A percentile compares a stretch with the other conserved stretches of the same genome.
These are phyloP conservation scores for Dryadomyces quercus-mongolicae DNA, from an alignment of 2,329 filamentous ascomycete species.

Conservation along the genomic window DNA sequence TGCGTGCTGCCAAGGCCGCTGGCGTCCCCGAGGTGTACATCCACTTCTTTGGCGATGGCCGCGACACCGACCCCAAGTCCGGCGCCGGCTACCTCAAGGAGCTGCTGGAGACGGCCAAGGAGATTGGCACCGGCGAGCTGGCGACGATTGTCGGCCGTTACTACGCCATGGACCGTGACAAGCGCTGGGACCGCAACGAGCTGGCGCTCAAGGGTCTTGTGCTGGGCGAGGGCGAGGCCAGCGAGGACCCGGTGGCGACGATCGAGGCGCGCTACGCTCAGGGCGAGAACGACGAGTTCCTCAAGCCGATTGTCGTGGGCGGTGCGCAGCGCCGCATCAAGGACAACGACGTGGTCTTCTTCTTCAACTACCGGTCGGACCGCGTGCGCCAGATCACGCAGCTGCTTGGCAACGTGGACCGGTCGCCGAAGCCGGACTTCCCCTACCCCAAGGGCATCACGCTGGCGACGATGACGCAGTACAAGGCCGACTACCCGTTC, in stretches of 20 bases:
- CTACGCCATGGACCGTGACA: conserved; percentile 99
- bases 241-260: conserved; percentile 71
- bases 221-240: conserved; percentile 75
- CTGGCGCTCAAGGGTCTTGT: conserved; percentile 79
- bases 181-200: conserved; percentile 95
- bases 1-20: conserved; percentile 81
- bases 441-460: conserved; percentile 75
- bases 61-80: conserved; percentile 96
- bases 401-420: conserved; percentile 82
- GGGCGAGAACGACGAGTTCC: conserved; percentile 90
- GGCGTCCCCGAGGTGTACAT: conserved; percentile 87
- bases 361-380: conserved; percentile 99
- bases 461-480: conserved; percentile 95
- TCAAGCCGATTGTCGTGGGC: conserved; percentile 92
- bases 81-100: conserved; percentile 79
- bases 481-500: conserved; percentile 93
- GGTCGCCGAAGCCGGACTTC: conserved; percentile 82
- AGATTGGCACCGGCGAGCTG: conserved; percentile 76
- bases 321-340: conserved; percentile 78
- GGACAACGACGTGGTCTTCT: conserved; percentile 91
- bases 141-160: conserved; percentile 92
- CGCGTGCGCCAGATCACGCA: conserved; percentile 94
- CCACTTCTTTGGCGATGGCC: conserved; percentile 97
- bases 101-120: conserved; percentile 66
- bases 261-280: conserved; percentile 81